Evolutionary conservation across 768 basidiomycete genomes (phyloP), one percentile per base, ranked within the genome.

Genomic region (Leccinum barrowsii): DNA sequence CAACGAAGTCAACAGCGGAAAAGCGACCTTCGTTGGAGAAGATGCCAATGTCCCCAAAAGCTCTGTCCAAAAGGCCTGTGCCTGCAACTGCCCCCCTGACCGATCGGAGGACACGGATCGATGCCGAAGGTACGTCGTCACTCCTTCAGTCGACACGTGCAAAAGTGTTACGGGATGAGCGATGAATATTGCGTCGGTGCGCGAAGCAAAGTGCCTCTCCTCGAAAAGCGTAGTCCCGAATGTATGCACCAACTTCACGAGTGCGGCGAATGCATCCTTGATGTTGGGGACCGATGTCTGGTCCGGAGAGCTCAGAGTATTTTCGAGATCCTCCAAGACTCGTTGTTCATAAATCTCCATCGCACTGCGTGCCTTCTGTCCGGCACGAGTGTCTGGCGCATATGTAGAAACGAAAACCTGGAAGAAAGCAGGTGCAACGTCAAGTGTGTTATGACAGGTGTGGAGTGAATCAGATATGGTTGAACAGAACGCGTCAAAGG

Each of bases 201-300:
- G 70, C 67, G 75, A 61, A 5, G 80, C 66, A 48, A 85, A 75
- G 6, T 66, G 60, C 5, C 37, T 61, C 42, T 85, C 77, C 2
- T 71, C 59, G 57, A 86, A 86, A 13, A 89, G 64, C 0, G 74
- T 70, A 7, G 76, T 69, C 2, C 81, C 81, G 59, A 89, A 88
- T 5, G 77, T 73, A 10, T 78, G 74, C 44, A 89, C 63, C 34
- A 87, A 70, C 40, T 72, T 73, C 13, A 79, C 73, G 58, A 73
- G 54, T 37, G 57, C 57, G 7, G 64, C 62, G 5, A 81, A 60
- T n/a, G 77, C 64, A 0, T 48, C 46, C 42, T 54, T 63, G 15
- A 42, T 34, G 30, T 21, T 56, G 10, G 35, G 15, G 40, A 26
- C 28, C 21, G 8, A 8, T 19, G 32, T 47, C 47, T 48, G 52